Conservation (phyloP, 495 filamentous ascomycete species). For the Margaritispora aquatica region DNA sequence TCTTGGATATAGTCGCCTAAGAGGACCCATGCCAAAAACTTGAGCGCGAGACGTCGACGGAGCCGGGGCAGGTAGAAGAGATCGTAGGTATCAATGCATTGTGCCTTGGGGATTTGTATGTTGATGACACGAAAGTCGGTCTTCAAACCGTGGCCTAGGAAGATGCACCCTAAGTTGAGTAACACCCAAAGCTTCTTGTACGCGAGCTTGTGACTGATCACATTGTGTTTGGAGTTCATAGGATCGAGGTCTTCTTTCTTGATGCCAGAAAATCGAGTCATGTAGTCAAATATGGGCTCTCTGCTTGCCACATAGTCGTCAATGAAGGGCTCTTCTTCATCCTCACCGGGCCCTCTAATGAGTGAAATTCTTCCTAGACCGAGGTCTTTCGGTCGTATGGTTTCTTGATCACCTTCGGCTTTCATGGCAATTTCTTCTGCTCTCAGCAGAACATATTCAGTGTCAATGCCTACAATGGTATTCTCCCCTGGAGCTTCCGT, state of each 20-base stretch:
- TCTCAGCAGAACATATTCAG: conserved; percentile 89
- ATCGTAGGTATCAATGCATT: conserved; percentile 89
- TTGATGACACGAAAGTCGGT: conserved; percentile 98
- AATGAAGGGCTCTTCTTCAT: conserved; percentile 81
- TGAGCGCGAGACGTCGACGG: conserved; percentile 72
- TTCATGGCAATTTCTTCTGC: conserved; percentile 90
- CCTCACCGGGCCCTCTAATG: conserved; percentile 65
- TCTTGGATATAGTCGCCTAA: conserved; percentile 89
- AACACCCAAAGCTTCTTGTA: conserved; percentile 99
- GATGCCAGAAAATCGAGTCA: conserved; percentile 90
- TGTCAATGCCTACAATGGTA: conserved; percentile 82
- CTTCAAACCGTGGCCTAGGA: conserved; percentile 86
- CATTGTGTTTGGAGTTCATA: conserved; percentile 60
- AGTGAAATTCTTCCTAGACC: conserved; percentile 87
- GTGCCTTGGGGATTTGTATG: conserved; percentile 85
- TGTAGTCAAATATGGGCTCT: conserved; percentile 91
- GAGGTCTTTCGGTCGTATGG: conserved; percentile 75
- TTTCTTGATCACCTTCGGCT: conserved; percentile 79
- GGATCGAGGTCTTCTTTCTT: conserved; percentile 76
- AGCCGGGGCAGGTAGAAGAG: conserved; percentile 69
- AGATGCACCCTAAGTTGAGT: conserved; percentile 87
- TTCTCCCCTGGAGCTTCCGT: conserved; percentile 61
- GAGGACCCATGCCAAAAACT: conserved; percentile 82
- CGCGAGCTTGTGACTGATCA: conserved; percentile 81
- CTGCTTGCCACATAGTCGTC: conserved; percentile 93